Evolutionary conservation across 192 early-diverging fungal genomes (phyloP), one percentile per base, ranked within the genome.

Genomic region (Phycomyces blakesleeanus): DNA sequence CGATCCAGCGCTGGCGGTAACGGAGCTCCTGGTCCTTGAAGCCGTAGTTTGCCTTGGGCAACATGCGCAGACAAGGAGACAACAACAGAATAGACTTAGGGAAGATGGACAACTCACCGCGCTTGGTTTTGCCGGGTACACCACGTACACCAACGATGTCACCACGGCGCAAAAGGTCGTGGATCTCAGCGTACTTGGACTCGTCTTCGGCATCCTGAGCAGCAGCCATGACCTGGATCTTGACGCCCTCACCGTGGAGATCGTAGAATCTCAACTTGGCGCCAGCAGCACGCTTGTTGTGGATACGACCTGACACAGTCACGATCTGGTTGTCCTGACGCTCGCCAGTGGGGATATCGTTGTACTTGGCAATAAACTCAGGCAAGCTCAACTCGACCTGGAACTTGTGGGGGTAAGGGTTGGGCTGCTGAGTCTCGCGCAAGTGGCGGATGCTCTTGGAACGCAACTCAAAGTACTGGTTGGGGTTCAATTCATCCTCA

Each of bases 381-480:
- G 89, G 82, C 61, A 99, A 57, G 12, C 89, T 91, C 66, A 93
- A 83, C 51, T 81, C 78, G 24, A 97, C 95, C 50, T 95, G 76
- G 88, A 96, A 99, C 86, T 99, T 99, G 88, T 99, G 89, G 55
- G 97, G 97, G 73, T 99, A 99, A 53, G 97, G 95, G 69, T 91
- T 89, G 65, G 94, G 92, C 40, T 87, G 81, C 63, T 89, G 76
- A 58, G 83, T 84, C 70, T 84, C 84, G 64, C 94, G 90, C 64
- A 97, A 79, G 83, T 89, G 83, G 59, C 82, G 81, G 61, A 99
- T 83, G 16, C 81, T 82, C 80, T 89, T 90, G 66, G 85, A 90
- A 65, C 97, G 88, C 76, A 96, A 88, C 81, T 99, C 97, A 85
- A 99, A 99, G 88, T 98, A 93, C 86, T 92, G 89, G 80, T 89